Conservation (phyloP, 2,329 filamentous ascomycete genomes). For the Ascochyta lentis region DNA sequence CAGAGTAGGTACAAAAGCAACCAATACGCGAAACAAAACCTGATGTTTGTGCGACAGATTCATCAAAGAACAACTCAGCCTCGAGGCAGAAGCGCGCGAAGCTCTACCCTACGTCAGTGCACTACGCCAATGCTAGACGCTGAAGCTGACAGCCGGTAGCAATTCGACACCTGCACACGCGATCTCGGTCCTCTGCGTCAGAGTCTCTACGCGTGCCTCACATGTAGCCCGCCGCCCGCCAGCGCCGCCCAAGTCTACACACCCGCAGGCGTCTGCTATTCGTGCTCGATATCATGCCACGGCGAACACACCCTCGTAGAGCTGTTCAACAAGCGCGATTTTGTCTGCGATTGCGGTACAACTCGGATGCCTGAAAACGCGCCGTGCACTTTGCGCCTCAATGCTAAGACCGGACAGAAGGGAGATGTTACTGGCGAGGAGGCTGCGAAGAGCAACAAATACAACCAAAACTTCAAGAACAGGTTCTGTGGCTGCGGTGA, state of each 20-base stretch:
- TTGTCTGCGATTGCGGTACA: constrained; percentile 95
- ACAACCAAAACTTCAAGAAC: constrained; percentile 96
- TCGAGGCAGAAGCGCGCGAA: constrained; percentile 95
- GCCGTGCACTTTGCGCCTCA: constrained; percentile 77
- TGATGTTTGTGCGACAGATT: constrained; percentile 63
- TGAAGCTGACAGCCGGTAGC: constrained; percentile 58
- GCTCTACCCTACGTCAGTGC: constrained; percentile 83
- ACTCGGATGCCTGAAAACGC: constrained; percentile 73
- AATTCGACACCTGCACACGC: constrained; percentile 92
- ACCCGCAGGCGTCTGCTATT: constrained; percentile 89
- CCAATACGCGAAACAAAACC: not conserved
- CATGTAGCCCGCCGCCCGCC: constrained; percentile 82
- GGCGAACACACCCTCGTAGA: constrained; percentile 95
- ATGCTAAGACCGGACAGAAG: constrained; percentile 75
- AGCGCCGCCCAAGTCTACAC: constrained; percentile 68
- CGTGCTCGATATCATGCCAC: constrained; percentile 95
- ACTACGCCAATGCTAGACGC: constrained; percentile 2
- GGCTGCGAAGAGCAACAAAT: constrained; percentile 76
- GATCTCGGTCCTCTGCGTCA: constrained; percentile 88
- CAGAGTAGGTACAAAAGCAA: constrained; percentile 46
- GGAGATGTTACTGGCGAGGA: constrained; percentile 79
- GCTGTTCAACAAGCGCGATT: constrained; percentile 93
- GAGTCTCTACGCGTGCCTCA: constrained; percentile 88
- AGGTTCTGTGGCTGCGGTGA: constrained; percentile 88
- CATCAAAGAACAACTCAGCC: constrained; percentile 84